A percentile compares a stretch with the other conserved stretches of the same genome.
phyloP scores from a whole-genome alignment of 805 yeast species.

The Monosporozyma yasuniensis region DNA sequence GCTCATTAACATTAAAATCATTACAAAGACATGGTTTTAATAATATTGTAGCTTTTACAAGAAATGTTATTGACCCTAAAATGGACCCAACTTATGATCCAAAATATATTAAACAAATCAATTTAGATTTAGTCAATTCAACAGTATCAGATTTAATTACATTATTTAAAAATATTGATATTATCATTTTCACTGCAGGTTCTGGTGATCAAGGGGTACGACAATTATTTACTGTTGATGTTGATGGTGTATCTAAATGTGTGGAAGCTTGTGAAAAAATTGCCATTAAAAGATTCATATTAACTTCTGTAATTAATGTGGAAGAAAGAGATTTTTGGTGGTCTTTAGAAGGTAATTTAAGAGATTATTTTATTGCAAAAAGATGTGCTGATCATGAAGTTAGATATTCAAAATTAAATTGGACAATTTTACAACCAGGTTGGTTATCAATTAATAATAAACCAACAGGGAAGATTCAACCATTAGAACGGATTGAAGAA shows the following conservation, averaged over 20 bases:
- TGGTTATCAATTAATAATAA: slow-evolving; percentile 19
- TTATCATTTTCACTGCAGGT: slow-evolving; percentile 53
- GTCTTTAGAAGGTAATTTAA: slow-evolving; percentile 25
- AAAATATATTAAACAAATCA: not conserved
- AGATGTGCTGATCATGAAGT: slow-evolving; percentile 46
- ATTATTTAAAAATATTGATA: slow-evolving; percentile 39
- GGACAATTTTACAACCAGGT: slow-evolving; percentile 51
- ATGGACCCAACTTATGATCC: not conserved
- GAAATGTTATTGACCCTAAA: not conserved
- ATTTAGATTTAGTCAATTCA: not conserved
- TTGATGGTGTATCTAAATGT: slow-evolving; percentile 51
- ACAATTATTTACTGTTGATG: slow-evolving; percentile 41
- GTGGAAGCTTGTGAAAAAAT: slow-evolving; percentile 44
- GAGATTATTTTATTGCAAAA: slow-evolving; percentile 50
- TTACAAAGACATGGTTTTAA: not conserved
- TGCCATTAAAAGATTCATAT: slow-evolving; percentile 27
- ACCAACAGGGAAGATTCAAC: slow-evolving; percentile 34
- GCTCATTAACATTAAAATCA: slow-evolving; percentile 34
- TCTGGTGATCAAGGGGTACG: slow-evolving; percentile 47
- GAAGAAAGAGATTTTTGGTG: slow-evolving; percentile 40
- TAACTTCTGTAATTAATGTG: slow-evolving; percentile 49
- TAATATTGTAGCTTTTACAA: not conserved
- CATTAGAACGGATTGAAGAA: slow-evolving; percentile 9
- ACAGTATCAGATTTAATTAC: slow-evolving; percentile 10
- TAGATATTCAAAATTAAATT: slow-evolving; percentile 37